Evolutionary conservation across 2,329 filamentous ascomycete species (phyloP).

Genomic region (Xylaria sp.): DNA sequence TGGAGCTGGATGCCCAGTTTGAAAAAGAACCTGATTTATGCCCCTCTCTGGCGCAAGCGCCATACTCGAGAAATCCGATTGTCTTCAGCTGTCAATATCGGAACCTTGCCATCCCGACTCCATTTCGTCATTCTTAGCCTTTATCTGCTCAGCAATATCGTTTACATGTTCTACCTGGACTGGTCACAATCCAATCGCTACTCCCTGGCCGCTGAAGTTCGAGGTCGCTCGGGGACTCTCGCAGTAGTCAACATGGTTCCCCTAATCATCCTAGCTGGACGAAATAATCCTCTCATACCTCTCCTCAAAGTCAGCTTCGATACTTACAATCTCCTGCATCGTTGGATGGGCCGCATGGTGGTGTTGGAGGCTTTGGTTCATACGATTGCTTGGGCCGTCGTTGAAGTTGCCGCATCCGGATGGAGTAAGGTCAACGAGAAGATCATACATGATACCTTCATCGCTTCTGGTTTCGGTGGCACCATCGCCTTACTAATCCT

Average conservation of each 20-base stretch:
- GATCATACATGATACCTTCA: constrained; percentile 70
- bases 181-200: constrained; percentile 68
- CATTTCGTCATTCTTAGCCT: constrained; percentile 67
- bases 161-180: constrained; percentile 71
- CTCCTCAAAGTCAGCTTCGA: constrained; percentile 91
- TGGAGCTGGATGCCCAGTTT: constrained; percentile 70
- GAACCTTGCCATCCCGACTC: constrained; percentile 73
- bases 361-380: constrained; percentile 77
- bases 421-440: constrained; percentile 66
- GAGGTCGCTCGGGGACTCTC: constrained; percentile 86
- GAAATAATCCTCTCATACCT: constrained; percentile 91
- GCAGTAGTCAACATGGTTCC: constrained; percentile 92
- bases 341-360: constrained; percentile 83
- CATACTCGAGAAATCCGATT: constrained; percentile 75
- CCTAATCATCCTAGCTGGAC: constrained; percentile 85
- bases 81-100: constrained; percentile 65
- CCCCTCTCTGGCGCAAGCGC: constrained; percentile 72
- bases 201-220: constrained; percentile 80
- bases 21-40: constrained; percentile 72
- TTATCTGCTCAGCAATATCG: constrained; percentile 70
- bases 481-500: constrained; percentile 72
- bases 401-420: constrained; percentile 73
- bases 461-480: constrained; percentile 72
- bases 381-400: constrained; percentile 77
- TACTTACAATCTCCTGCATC: constrained; percentile 91